Conservation (phyloP, 2,329 filamentous ascomycete species). For the Pestalotiopsis sp. region DNA sequence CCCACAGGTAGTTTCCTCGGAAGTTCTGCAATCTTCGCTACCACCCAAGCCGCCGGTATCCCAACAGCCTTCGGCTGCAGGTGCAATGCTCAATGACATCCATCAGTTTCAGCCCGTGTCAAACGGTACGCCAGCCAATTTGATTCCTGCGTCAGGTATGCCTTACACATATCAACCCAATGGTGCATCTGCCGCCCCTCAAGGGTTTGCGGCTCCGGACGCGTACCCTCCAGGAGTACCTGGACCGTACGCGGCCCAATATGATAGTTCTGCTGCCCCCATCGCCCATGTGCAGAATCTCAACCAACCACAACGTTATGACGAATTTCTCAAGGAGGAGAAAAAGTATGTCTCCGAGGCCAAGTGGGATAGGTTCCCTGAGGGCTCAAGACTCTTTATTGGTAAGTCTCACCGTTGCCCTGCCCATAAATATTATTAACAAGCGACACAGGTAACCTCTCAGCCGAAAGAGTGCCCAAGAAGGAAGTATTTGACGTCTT, state of each 20-base stretch:
- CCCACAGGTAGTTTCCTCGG: constrained; percentile 27
- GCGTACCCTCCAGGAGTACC: constrained; percentile 25
- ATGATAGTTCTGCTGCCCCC: constrained; percentile 18
- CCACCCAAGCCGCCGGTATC: constrained; percentile 49
- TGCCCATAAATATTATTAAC: constrained; percentile 28
- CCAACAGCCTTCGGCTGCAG: constrained; percentile 39
- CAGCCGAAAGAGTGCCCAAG: constrained; percentile 91
- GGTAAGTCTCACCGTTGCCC: constrained; percentile 52
- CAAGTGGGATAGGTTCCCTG: constrained; percentile 80
- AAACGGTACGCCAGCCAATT: constrained; percentile 29
- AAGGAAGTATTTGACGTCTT: constrained; percentile 93
- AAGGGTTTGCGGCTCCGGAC: constrained; percentile 32
- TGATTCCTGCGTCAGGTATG: constrained; percentile 34
- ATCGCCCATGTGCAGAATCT: constrained; percentile 14
- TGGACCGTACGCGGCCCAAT: constrained; percentile 13
- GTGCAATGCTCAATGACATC: constrained; percentile 28
- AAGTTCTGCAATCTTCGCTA: constrained; percentile 39
- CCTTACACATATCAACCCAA: constrained; percentile 38
- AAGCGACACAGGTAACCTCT: constrained; percentile 73
- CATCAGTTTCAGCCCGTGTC: constrained; percentile 31
- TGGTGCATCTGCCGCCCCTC: constrained; percentile 33
- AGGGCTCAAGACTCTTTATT: constrained; percentile 78
- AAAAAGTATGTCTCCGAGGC: constrained; percentile 76
- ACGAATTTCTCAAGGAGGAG: constrained; percentile 74
- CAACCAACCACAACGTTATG: constrained; percentile 57